phyloP scores from a whole-genome alignment of 768 basidiomycete species.

The Neoboletus subvelutipes region DNA sequence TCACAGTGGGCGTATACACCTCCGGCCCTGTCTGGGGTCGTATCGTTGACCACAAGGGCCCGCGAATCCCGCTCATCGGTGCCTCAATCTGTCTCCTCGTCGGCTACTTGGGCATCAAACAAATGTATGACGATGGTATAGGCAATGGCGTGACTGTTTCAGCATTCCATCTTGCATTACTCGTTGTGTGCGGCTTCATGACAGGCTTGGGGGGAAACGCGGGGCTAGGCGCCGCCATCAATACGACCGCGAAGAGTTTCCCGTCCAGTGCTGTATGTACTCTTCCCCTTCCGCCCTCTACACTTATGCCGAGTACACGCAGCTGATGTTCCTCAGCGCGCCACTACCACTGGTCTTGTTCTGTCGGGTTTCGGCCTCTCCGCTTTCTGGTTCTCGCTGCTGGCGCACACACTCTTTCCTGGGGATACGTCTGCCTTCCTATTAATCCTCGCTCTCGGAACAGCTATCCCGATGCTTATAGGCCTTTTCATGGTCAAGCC shows the following conservation, averaged over 20 bases:
- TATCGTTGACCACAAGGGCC: constrained; percentile 73
- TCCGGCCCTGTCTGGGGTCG: constrained; percentile 79
- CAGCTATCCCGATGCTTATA: constrained; percentile 75
- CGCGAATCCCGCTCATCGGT: constrained; percentile 59
- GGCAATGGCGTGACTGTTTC: constrained; percentile 40
- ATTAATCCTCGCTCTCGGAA: constrained; percentile 73
- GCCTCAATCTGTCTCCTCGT: constrained; percentile 59
- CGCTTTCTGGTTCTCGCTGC: constrained; percentile 83
- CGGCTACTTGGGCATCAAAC: constrained; percentile 75
- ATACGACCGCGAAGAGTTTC: constrained; percentile 82
- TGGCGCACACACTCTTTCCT: constrained; percentile 69
- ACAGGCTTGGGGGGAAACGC: constrained; percentile 79
- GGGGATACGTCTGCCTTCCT: constrained; percentile 80
- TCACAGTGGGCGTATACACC: constrained; percentile 70
- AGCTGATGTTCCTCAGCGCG: constrained; percentile 47
- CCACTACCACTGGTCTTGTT: constrained; percentile 73
- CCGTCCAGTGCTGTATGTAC: constrained; percentile 62
- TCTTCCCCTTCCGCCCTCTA: neutral
- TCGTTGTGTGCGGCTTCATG: constrained; percentile 64
- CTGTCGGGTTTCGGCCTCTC: constrained; percentile 88
- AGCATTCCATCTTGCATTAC: constrained; percentile 42
- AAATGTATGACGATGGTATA: constrained; percentile 60
- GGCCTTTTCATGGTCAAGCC: constrained; percentile 72
- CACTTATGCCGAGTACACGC: neutral
- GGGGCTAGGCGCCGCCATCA: constrained; percentile 68